Evolutionary conservation across 208 protist genomes (phyloP), one percentile per base, ranked within the genome.

Genomic region (Acanthamoeba sp.): DNA sequence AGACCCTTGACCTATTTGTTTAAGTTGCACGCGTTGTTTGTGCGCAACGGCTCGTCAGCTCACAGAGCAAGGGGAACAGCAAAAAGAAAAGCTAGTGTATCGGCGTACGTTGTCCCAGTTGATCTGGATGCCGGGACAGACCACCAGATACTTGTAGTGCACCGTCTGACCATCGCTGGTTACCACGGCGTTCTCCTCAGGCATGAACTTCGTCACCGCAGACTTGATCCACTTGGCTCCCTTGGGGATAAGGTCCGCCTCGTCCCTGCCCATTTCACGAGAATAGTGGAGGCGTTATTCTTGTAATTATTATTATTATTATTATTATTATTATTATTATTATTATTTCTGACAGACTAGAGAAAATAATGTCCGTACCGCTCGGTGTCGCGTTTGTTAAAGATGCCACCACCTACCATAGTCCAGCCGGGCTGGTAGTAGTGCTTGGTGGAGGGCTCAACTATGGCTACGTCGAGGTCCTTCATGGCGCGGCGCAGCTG

Each of bases 341-440:
- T n/a, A n/a, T n/a, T 71, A 10, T 36, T 29, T 36, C 6, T 3
- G 6, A 36, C 14, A 4, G 27, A 36, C n/a, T 2, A 36, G 7
- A 82, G 2, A 84, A 84, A 59, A 0, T 1, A 50, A 50, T 76
- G 64, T 4, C 64, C n/a, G 62, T 48, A 91, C 85, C 85, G 52
- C 55, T 91, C 52, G 34, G 78, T 93, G 0, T 69, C 29, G 10
- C 48, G 50, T 40, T 85, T 95, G 20, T 84, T 55, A 32, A 96
- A 88, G 3, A 97, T 93, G 73, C 95, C 95, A 29, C 93, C 95
- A 55, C 96, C 96, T n/a, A 96, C 95, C 66, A 97, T 95, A 27
- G 95, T 97, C 96, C 96, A 97, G 22, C 90, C 76, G 36, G 96
- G 96, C 94, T 97, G 96, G 71, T 97, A 97, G 22, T 96, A 97